Conservation (phyloP, 148 eudicot genomes). For the Camellia sinensis region DNA sequence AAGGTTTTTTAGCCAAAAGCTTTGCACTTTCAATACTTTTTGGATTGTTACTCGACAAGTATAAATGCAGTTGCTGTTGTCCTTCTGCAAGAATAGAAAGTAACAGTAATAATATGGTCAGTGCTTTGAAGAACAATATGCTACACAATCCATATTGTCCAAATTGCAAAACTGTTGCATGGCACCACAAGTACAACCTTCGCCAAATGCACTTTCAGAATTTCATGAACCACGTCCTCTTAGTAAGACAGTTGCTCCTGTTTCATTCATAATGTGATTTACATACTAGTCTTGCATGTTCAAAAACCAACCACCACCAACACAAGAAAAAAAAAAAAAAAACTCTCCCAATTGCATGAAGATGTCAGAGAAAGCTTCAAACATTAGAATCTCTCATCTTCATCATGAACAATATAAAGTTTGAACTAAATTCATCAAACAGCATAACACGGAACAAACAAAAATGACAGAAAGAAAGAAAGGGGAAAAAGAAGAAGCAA, state of each 20-base stretch:
- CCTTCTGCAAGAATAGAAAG: slow-evolving; percentile 34
- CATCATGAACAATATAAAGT: slow-evolving; percentile 20
- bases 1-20: slow-evolving; percentile 86
- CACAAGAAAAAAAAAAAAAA: slow-evolving; percentile 28
- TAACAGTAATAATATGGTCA: slow-evolving; percentile 2
- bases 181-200: slow-evolving; percentile 50
- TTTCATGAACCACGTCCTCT: slow-evolving; percentile 80
- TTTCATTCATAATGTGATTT: slow-evolving; percentile 99
- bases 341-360: slow-evolving; percentile 68
- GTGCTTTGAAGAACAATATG: slow-evolving; percentile 12
- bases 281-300: slow-evolving; percentile 93
- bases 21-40: slow-evolving; percentile 85
- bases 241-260: slow-evolving; percentile 85
- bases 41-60: slow-evolving; percentile 65
- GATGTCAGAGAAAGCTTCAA: slow-evolving; percentile 34
- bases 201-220: slow-evolving; percentile 38
- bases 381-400: slow-evolving; percentile 70
- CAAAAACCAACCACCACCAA: slow-evolving; percentile 82
- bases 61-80: slow-evolving; percentile 69
- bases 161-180: slow-evolving; percentile 8
- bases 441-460: neutral
- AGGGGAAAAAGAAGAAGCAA: slow-evolving; percentile 1
- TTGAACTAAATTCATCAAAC: slow-evolving; percentile 3
- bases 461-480: neutral
- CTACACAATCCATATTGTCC: neutral